A percentile compares a stretch with the other conserved stretches of the same genome.
These are phyloP conservation scores for Podaxis sp. DNA, from an alignment of 768 basidiomycete genomes.

Conservation along the genomic window DNA sequence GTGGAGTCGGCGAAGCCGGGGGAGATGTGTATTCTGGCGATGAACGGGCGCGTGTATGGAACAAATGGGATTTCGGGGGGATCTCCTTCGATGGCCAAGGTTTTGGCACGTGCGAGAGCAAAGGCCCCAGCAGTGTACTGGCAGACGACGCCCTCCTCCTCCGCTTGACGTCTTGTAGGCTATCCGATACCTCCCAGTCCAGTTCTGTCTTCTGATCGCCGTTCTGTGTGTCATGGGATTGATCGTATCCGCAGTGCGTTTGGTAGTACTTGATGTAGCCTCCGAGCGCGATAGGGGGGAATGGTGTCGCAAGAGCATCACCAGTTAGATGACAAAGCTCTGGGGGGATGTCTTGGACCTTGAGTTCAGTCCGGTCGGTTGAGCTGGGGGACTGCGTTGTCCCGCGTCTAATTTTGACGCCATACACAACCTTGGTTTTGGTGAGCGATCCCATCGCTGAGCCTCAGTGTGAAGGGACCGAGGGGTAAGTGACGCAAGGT, in stretches of 20 bases:
- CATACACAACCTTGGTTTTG: conserved; percentile 7
- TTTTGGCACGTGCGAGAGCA: conserved; percentile 10
- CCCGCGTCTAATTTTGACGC: conserved; percentile 12
- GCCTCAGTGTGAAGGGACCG: not conserved
- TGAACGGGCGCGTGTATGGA: conserved; percentile 22
- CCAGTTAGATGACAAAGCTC: conserved; percentile 13
- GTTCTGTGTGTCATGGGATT: not conserved
- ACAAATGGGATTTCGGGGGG: conserved; percentile 21
- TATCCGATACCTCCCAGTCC: conserved; percentile 14
- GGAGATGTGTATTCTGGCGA: conserved; percentile 17
- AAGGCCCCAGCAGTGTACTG: conserved; percentile 1
- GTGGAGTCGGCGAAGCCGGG: conserved; percentile 1
- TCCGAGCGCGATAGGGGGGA: conserved; percentile 38
- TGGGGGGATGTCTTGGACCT: conserved; percentile 11
- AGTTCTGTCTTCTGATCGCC: not conserved
- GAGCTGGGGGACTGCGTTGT: not conserved
- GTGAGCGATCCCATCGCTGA: conserved; percentile 10
- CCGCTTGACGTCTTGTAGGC: conserved; percentile 7
- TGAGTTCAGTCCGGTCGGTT: conserved; percentile 8
- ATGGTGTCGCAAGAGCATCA: conserved; percentile 27
- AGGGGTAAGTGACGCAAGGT: not conserved
- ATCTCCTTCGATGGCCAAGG: conserved; percentile 18
- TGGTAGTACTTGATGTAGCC: conserved; percentile 44
- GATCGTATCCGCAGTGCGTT: conserved; percentile 14
- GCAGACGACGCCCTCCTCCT: conserved; percentile 7